Evolutionary conservation across 2,329 filamentous ascomycete species (phyloP), one percentile per base, ranked within the genome.

Genomic region (Fusarium luffae): DNA sequence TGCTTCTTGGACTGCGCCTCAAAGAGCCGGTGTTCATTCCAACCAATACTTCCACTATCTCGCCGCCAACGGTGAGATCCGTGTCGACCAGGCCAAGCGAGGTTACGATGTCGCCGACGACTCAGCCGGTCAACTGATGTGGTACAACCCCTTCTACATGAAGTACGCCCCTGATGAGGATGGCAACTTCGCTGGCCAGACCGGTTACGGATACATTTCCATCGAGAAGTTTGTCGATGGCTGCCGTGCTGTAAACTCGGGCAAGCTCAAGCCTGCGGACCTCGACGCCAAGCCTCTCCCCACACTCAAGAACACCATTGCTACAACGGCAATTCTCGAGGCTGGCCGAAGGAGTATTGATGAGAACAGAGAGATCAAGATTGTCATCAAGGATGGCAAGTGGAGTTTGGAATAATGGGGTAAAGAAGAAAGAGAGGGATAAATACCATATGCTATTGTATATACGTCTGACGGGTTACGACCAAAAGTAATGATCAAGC

Each of bases 31-130:
- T 51, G 94, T 98, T n/a, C 95, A 98, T 82, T 95, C 92, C 3
- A 97, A 97, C 80, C 94, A 98, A 83, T 96, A 97, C 82, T 98
- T 98, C 85, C 94, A 98, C 82, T 97, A 96, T 83, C 91, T 98
- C 83, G 94, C 89, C 5, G 87, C 88, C 64, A 88, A 90, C 59
- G 94, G 94, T 69, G 94, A 98, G 82, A 89, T 98, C 74, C 89
- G 93, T 64, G 88, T 97, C 75, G 93, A 98, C 83, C 95, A 98
- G 82, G 94, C 94, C 46, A 97, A 97, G 85, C 89, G 94, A 57
- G 94, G 94, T 49, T 98, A 98, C 82, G 94, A 98, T 76, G 92
- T 98, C 13, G 93, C 94, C n/a, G 92, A 94, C 70, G 94, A 98
- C 78, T 86, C 82, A 21, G 83, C 83, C 3, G 88, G 88, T 42